Evolutionary conservation across 169 alveolate species (phyloP).

Genomic region (Cryptosporidium ubiquitum): DNA sequence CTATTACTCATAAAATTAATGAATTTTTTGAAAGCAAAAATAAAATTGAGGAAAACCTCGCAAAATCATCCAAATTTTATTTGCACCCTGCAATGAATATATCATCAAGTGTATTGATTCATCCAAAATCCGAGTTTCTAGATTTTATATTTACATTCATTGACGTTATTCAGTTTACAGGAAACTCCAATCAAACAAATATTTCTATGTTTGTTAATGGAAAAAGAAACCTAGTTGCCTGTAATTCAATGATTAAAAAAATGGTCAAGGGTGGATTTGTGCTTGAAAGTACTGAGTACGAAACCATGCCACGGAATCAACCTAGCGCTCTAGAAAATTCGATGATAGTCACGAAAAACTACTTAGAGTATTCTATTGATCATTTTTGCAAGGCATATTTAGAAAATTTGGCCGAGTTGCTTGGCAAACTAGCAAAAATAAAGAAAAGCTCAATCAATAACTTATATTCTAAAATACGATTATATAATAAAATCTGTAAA

Average conservation of each 20-base stretch:
- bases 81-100: conserved; percentile 22
- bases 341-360: no score
- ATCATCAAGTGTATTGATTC: conserved; percentile 1
- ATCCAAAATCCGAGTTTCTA: conserved; percentile 27
- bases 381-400: conserved; percentile 6
- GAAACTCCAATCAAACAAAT: background rate
- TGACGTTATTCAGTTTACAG: background rate
- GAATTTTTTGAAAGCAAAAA: conserved; percentile 9
- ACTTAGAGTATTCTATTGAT: background rate
- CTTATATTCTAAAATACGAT: background rate
- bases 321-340: no score
- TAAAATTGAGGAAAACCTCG: background rate
- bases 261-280: conserved; percentile 1
- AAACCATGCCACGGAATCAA: background rate
- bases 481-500: conserved; percentile 3
- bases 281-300: background rate
- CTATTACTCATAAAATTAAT: conserved; percentile 17
- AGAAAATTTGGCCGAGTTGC: background rate
- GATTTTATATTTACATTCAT: background rate
- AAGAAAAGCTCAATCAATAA: background rate
- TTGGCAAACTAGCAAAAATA: background rate
- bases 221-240: conserved; percentile 1
- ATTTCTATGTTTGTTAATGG: background rate
- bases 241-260: conserved; percentile 5
- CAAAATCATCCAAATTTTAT: conserved; percentile 18